Base-by-base conservation (phyloP, 2,329 filamentous ascomycete genomes). In the Alternaria ethzedia region DNA sequence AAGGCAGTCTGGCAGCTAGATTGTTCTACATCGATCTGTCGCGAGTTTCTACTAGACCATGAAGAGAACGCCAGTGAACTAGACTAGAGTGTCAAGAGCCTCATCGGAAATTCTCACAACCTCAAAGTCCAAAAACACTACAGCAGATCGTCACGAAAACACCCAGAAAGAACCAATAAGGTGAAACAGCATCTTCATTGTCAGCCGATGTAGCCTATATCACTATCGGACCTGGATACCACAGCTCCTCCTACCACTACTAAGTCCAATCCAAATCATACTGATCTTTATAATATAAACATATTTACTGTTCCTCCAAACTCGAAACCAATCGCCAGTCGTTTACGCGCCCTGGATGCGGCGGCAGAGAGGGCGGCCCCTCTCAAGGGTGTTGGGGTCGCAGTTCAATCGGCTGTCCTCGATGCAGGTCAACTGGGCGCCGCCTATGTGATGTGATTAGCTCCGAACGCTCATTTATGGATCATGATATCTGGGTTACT, bases 351-450 rank as follows among this genome's bases (percentile, higher is more conserved):
- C 60, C 3, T 21, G 59, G 6, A 32, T 63, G 25, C 60, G 60
- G 15, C 60, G 60, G 62, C 60, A 75, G 17, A 69, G 58, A 15
- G 72, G 71, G 11, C 73, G 59, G 8, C 74, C 72, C 8, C 73
- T 64, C 64, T 75, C 73, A 30, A 72, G 58, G 2, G 63, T 68
- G 52, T 71, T 73, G 6, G 67, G 54, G 47, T 76, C 70, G 59
- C 73, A 75, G 6, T 59, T 68, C 58, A 76, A 60, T 3, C 69
- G 54, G 25, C 46, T 64, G 56, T 75, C 73, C 51, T 70, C 71
- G 41, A 76, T 74, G 57, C 73, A 76, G 6, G 72, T 75, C 65
- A 76, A 72, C 12, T 60, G 61, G 12, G 41, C 67, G 36, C 72
- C 74, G 50, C 73, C 74, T 76, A 25, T 54, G 5, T 17, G 21